Conservation (phyloP, 305 asterid genomes). For the Euphrasia arctica region DNA sequence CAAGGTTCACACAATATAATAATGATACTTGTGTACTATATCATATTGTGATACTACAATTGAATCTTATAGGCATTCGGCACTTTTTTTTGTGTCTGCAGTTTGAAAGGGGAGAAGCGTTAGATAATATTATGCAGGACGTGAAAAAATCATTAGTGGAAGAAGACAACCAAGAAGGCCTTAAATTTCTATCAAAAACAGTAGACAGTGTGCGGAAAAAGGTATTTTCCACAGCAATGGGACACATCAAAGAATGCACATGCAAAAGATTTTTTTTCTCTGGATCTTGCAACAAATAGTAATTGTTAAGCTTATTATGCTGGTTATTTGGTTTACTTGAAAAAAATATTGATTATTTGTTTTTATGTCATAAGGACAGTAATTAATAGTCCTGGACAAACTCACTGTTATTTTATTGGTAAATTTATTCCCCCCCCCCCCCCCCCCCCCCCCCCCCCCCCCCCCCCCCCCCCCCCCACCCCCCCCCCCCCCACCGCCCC, state of each 20-base stretch:
- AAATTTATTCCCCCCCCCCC: neutral
- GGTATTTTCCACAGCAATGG: slow-evolving; percentile 41
- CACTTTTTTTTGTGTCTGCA: slow-evolving; percentile 31
- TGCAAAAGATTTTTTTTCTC: neutral
- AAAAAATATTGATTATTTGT: neutral
- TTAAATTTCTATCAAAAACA: slow-evolving; percentile 70
- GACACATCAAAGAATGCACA: neutral
- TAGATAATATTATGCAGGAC: slow-evolving; percentile 73
- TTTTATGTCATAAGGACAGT: slow-evolving; percentile 15
- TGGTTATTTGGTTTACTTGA: slow-evolving; percentile 13
- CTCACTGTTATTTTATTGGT: neutral
- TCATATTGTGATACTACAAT: slow-evolving; percentile 9
- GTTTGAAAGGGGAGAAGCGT: slow-evolving; percentile 97
- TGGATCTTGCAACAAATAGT: neutral
- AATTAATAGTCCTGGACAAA: neutral
- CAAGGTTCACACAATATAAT: slow-evolving; percentile 50
- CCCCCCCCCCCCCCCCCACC: too few relatives aligned
- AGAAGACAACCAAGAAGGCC: slow-evolving; percentile 83
- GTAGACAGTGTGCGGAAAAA: slow-evolving; percentile 87
- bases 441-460: too few relatives aligned
- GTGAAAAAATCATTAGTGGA: slow-evolving; percentile 70
- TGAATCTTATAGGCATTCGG: slow-evolving; percentile 12
- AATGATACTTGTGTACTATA: slow-evolving; percentile 17
- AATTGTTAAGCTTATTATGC: neutral
- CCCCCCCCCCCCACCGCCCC: too few relatives aligned